These are phyloP conservation scores for Cyberlindnera maclurae DNA, from an alignment of 805 yeast genomes.

Conservation along the genomic window DNA sequence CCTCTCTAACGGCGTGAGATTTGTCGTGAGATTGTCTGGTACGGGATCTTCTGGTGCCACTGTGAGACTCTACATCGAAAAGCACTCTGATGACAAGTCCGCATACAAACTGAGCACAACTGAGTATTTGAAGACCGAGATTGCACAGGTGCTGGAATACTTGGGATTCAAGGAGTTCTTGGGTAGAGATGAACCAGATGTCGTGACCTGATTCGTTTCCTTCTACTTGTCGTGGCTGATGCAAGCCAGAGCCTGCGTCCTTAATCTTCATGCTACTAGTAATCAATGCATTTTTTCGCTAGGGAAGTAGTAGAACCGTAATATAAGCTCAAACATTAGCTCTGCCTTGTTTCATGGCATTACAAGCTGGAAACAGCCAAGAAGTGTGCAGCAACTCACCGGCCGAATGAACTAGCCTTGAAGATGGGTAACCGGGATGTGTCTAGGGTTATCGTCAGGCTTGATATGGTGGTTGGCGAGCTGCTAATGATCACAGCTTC, in stretches of 20 bases:
- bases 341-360: too few relatives aligned
- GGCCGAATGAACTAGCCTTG: slow-evolving; percentile 8
- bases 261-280: too few relatives aligned
- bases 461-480: slow-evolving; percentile 5
- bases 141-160: slow-evolving; percentile 56
- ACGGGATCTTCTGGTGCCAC: slow-evolving; percentile 99
- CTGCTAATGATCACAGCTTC: too few relatives aligned
- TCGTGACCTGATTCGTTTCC: slow-evolving; percentile 68
- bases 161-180: slow-evolving; percentile 65
- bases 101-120: slow-evolving; percentile 49
- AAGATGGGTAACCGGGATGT: slow-evolving; percentile 5
- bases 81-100: slow-evolving; percentile 56
- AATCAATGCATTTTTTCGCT: too few relatives aligned
- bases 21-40: slow-evolving; percentile 88
- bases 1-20: slow-evolving; percentile 73
- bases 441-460: slow-evolving; percentile 5
- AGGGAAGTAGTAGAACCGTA: too few relatives aligned
- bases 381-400: slow-evolving; percentile 7
- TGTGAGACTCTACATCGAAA: slow-evolving; percentile 84
- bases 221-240: too few relatives aligned
- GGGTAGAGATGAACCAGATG: slow-evolving; percentile 85
- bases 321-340: too few relatives aligned
- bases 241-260: too few relatives aligned
- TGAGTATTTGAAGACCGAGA: slow-evolving; percentile 57
- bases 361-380: slow-evolving; percentile 6